A percentile compares a stretch with the other conserved stretches of the same genome.
These are phyloP conservation scores for Pseudozyma pruni DNA, from an alignment of 1,284 basidiomycete species.

Conservation along the genomic window DNA sequence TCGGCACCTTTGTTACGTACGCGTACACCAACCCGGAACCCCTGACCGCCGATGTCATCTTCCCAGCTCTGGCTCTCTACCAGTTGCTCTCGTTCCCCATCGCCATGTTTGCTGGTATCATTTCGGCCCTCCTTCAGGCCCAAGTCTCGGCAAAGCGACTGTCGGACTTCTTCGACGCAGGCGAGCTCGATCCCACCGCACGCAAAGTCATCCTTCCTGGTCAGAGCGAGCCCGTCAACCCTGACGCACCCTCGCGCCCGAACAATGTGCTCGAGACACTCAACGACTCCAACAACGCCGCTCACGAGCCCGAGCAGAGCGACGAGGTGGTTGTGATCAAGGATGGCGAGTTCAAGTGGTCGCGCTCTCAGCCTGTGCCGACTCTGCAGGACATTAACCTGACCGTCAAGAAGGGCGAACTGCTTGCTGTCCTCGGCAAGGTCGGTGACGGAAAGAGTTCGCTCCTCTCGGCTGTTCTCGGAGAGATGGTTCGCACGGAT, in stretches of 20 bases:
- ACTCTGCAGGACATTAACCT: constrained; percentile 52
- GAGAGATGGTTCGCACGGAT: constrained; percentile 59
- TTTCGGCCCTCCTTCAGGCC: constrained; percentile 64
- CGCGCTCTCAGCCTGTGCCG: constrained; percentile 69
- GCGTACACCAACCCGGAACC: constrained; percentile 75
- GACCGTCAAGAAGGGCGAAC: constrained; percentile 51
- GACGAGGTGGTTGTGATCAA: constrained; percentile 39
- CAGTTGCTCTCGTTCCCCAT: constrained; percentile 77
- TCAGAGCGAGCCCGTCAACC: constrained; percentile 20
- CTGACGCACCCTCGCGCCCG: constrained; percentile 26
- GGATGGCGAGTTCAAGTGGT: constrained; percentile 74
- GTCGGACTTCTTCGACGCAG: constrained; percentile 73
- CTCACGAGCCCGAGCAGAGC: constrained; percentile 19
- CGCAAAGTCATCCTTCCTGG: constrained; percentile 41
- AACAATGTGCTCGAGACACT: constrained; percentile 29
- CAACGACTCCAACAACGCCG: constrained; percentile 16
- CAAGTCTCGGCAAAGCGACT: constrained; percentile 60
- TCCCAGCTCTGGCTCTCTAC: constrained; percentile 65
- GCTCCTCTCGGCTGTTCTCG: constrained; percentile 58
- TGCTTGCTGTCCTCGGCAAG: constrained; percentile 62
- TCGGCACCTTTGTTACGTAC: constrained; percentile 86
- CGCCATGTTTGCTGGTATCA: constrained; percentile 72
- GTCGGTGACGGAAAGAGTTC: constrained; percentile 66
- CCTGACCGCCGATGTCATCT: constrained; percentile 73
- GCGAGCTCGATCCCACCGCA: constrained; percentile 72